phyloP scores from a whole-genome alignment of 1,284 basidiomycete genomes.

The Flammula alnicola region DNA sequence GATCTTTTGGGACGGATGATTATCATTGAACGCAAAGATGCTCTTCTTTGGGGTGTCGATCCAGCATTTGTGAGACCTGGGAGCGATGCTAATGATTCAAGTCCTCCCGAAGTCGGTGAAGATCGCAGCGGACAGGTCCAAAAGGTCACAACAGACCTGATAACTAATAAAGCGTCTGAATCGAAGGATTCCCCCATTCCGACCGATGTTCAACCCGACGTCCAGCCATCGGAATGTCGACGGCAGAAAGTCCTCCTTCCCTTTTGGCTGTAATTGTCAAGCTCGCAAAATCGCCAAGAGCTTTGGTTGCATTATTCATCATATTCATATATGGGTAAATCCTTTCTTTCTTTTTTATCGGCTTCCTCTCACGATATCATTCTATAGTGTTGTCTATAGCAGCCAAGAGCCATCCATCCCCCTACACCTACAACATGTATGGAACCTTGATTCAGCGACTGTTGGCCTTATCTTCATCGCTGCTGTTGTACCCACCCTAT shows the following conservation, averaged over 20 bases:
- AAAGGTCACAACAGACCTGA: too few relatives aligned
- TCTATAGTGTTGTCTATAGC: slow-evolving; percentile 53
- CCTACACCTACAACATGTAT: slow-evolving; percentile 63
- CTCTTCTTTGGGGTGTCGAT: slow-evolving; percentile 56
- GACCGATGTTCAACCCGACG: background rate
- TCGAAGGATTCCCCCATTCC: background rate
- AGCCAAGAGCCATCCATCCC: slow-evolving; percentile 70
- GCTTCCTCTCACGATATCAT: background rate
- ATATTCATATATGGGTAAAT: slow-evolving; percentile 66
- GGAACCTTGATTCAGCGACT: slow-evolving; percentile 61
- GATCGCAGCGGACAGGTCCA: too few relatives aligned
- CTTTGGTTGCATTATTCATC: slow-evolving; percentile 55
- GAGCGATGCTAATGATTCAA: background rate
- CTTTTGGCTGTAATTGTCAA: slow-evolving; percentile 44
- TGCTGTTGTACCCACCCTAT: slow-evolving; percentile 67
- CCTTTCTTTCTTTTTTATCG: slow-evolving; percentile 2
- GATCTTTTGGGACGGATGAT: slow-evolving; percentile 69
- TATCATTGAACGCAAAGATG: slow-evolving; percentile 67
- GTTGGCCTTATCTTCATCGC: slow-evolving; percentile 78
- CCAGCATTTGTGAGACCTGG: slow-evolving; percentile 30
- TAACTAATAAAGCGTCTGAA: background rate
- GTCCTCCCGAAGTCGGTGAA: too few relatives aligned
- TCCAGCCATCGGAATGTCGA: background rate
- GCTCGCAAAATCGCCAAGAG: slow-evolving; percentile 58
- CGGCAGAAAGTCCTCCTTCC: slow-evolving; percentile 8